A percentile compares a stretch with the other conserved stretches of the same genome.
These are phyloP conservation scores for Ceratocystis cubensis DNA, from an alignment of 2,329 filamentous ascomycete genomes.

Conservation along the genomic window DNA sequence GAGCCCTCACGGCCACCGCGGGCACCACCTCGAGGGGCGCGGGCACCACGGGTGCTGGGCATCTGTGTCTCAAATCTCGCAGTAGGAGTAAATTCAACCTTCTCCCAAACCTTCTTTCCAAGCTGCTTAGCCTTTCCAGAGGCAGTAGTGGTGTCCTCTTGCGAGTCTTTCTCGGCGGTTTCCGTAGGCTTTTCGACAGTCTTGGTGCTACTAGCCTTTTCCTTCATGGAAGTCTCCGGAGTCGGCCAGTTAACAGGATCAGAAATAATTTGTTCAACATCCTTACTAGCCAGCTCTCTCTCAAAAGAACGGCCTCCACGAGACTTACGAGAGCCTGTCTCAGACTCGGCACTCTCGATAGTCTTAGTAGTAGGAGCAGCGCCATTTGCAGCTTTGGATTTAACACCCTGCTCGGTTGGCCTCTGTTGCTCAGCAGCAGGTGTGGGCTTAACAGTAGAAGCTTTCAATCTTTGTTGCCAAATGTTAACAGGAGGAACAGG, in stretches of 20 bases:
- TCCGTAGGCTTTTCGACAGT: conserved; percentile 52
- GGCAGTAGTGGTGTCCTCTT: conserved; percentile 37
- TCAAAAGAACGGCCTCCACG: conserved; percentile 33
- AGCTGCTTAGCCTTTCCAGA: conserved; percentile 38
- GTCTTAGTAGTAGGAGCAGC: conserved; percentile 22
- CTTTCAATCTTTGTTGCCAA: conserved; percentile 70
- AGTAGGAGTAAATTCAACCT: conserved; percentile 68
- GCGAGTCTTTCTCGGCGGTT: conserved; percentile 49
- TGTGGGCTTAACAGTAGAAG: conserved; percentile 37
- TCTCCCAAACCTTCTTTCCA: conserved; percentile 73
- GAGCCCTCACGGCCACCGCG: conserved; percentile 27
- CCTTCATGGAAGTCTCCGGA: conserved; percentile 58
- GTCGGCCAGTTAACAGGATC: conserved; percentile 84
- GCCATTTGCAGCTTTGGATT: conserved; percentile 28
- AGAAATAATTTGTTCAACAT: conserved; percentile 19
- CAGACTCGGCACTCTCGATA: conserved; percentile 29
- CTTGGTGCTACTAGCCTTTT: conserved; percentile 47
- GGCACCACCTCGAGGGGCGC: conserved; percentile 35
- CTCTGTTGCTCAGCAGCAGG: conserved; percentile 30
- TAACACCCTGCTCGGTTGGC: conserved; percentile 33
- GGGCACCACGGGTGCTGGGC: conserved; percentile 40
- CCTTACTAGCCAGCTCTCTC: conserved; percentile 10
- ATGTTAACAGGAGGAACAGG: conserved; percentile 74
- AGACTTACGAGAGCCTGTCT: conserved; percentile 23
- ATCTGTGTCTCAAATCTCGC: conserved; percentile 80